phyloP scores from a whole-genome alignment of 148 eudicot species.

The Nyssa sinensis region DNA sequence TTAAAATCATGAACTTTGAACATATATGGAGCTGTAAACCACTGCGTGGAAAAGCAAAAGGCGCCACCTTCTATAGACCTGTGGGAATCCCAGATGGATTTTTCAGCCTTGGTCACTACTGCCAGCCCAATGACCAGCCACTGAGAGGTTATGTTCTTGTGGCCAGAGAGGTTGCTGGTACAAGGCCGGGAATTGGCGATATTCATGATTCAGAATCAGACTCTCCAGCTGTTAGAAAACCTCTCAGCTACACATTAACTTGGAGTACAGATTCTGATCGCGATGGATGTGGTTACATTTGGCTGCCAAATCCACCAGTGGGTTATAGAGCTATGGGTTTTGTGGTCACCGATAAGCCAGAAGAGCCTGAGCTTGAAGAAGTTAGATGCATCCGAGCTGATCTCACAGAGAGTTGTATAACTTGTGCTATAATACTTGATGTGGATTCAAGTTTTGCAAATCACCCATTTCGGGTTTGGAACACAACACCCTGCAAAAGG shows the following conservation, averaged over 20 bases:
- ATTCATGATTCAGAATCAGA: constrained; percentile 1
- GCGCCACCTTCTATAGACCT: constrained; percentile 70
- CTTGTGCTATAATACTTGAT: constrained; percentile 48
- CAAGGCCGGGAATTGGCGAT: background rate
- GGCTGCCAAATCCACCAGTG: constrained; percentile 70
- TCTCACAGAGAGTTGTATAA: constrained; percentile 69
- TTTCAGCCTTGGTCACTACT: constrained; percentile 73
- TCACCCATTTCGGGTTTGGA: constrained; percentile 53
- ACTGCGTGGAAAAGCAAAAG: constrained; percentile 44
- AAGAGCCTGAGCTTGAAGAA: constrained; percentile 68
- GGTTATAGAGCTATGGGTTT: constrained; percentile 80
- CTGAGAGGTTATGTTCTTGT: constrained; percentile 73
- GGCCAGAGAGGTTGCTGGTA: constrained; percentile 41
- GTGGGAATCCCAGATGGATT: constrained; percentile 63
- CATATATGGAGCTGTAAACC: constrained; percentile 54
- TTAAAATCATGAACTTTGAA: constrained; percentile 53
- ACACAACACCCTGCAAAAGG: constrained; percentile 65
- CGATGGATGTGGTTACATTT: constrained; percentile 53
- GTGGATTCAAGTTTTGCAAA: constrained; percentile 26
- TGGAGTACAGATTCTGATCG: constrained; percentile 50
- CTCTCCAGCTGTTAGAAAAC: constrained; percentile 60
- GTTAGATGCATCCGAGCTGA: constrained; percentile 75
- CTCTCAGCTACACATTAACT: constrained; percentile 57
- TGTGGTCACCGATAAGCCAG: constrained; percentile 52
- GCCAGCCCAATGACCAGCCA: constrained; percentile 58